Evolutionary conservation across 2,329 filamentous ascomycete species (phyloP).

Genomic region (Ceratocystis eucalypticola): DNA sequence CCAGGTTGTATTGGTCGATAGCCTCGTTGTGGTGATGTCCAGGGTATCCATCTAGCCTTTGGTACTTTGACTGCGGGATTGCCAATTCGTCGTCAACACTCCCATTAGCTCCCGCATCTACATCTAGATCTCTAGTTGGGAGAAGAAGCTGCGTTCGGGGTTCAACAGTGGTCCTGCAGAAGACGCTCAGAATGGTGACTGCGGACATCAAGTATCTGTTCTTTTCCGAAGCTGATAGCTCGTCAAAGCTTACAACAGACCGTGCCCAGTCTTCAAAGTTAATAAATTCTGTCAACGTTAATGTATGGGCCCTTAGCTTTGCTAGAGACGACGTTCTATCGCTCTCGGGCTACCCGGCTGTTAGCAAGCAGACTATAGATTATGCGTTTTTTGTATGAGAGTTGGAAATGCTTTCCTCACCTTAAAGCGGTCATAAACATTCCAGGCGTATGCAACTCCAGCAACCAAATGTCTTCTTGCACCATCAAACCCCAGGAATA

Average conservation of each 20-base stretch:
- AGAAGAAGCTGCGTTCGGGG: background rate
- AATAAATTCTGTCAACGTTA: background rate
- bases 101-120: background rate
- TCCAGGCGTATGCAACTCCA: background rate
- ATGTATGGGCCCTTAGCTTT: background rate
- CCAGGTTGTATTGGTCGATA: background rate
- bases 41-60: background rate
- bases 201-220: conserved; percentile 4
- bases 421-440: background rate
- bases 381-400: too few species aligned
- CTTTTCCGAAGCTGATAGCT: background rate
- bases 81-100: background rate
- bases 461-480: background rate
- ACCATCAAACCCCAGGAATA: background rate
- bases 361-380: too few species aligned
- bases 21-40: background rate
- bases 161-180: background rate
- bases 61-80: background rate
- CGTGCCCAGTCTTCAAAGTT: background rate
- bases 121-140: too few species aligned
- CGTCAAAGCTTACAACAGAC: background rate
- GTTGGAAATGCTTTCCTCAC: background rate
- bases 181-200: background rate
- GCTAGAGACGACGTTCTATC: background rate
- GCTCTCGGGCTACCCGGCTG: background rate